phyloP scores from a whole-genome alignment of 2,329 filamentous ascomycete genomes.

The Proliferodiscus dingleyae region DNA sequence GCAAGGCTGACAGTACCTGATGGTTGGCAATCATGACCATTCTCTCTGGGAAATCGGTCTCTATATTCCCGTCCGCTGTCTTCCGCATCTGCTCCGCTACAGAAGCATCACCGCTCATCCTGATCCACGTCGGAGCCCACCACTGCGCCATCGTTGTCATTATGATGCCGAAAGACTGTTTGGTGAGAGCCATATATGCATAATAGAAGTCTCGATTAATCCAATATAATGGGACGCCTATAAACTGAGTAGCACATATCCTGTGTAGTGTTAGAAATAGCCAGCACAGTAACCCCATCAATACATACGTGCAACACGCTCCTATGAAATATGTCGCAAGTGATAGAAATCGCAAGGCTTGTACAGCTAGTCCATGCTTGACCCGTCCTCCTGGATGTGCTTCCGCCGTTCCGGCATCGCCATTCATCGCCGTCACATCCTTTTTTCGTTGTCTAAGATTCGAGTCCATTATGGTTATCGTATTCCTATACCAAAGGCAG shows the following conservation, averaged over 20 bases:
- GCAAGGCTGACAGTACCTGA: constrained; percentile 46
- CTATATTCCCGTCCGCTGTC: constrained; percentile 65
- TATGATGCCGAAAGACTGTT: constrained; percentile 74
- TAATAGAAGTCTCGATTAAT: constrained; percentile 75
- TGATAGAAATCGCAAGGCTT: constrained; percentile 26
- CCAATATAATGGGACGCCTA: constrained; percentile 72
- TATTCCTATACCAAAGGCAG: neutral
- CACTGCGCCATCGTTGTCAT: constrained; percentile 77
- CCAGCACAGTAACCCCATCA: no score
- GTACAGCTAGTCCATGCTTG: constrained; percentile 27
- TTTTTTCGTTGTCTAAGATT: constrained; percentile 25
- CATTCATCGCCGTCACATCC: neutral
- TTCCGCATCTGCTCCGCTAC: constrained; percentile 70
- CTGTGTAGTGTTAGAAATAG: no score
- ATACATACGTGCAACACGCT: constrained; percentile 29
- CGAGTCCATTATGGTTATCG: constrained; percentile 20
- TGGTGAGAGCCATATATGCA: constrained; percentile 81
- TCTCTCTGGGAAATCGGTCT: constrained; percentile 76
- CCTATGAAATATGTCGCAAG: constrained; percentile 27
- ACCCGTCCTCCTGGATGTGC: constrained; percentile 32
- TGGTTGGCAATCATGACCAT: constrained; percentile 84
- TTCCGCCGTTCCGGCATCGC: constrained; percentile 5
- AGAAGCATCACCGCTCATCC: constrained; percentile 77
- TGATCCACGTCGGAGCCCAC: constrained; percentile 79
- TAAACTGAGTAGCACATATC: constrained; percentile 67